Conservation (phyloP, 2,329 filamentous ascomycete genomes). For the Ophiostoma triangulosporum region DNA sequence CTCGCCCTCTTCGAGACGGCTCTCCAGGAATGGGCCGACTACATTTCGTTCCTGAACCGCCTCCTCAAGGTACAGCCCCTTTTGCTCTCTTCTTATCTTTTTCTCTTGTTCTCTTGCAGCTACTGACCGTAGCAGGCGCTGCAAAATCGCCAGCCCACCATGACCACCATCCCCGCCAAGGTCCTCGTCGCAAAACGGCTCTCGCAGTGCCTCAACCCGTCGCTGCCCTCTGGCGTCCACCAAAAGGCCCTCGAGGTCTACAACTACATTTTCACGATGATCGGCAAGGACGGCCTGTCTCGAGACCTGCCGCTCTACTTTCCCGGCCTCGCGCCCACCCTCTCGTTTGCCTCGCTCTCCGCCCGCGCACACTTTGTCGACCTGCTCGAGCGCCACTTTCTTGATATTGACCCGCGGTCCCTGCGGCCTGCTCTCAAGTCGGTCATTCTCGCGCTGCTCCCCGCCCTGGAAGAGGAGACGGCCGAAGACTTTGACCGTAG, state of each 20-base stretch:
- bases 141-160: constrained; percentile 66
- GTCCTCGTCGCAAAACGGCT: constrained; percentile 74
- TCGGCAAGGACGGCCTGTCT: constrained; percentile 68
- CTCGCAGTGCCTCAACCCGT: constrained; percentile 88
- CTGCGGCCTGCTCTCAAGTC: constrained; percentile 83
- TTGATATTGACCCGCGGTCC: constrained; percentile 54
- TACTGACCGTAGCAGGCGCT: constrained; percentile 48
- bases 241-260: constrained; percentile 96
- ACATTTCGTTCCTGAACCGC: constrained; percentile 89
- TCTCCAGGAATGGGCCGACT: constrained; percentile 97
- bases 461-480: constrained; percentile 87
- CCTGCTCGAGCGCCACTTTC: constrained; percentile 67
- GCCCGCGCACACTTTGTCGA: constrained; percentile 77
- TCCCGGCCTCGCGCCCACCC: constrained; percentile 73
- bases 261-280: constrained; percentile 71
- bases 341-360: constrained; percentile 89
- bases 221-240: constrained; percentile 87
- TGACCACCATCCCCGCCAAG: constrained; percentile 67
- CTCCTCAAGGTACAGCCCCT: constrained; percentile 51
- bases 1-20: constrained; percentile 83
- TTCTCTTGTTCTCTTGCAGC: background rate
- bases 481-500: constrained; percentile 94
- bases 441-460: constrained; percentile 75
- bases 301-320: constrained; percentile 77
- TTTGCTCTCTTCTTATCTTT: background rate